Evolutionary conservation across 805 yeast genomes (phyloP).

Genomic region (Hemisphaericaspora nanyangensis): DNA sequence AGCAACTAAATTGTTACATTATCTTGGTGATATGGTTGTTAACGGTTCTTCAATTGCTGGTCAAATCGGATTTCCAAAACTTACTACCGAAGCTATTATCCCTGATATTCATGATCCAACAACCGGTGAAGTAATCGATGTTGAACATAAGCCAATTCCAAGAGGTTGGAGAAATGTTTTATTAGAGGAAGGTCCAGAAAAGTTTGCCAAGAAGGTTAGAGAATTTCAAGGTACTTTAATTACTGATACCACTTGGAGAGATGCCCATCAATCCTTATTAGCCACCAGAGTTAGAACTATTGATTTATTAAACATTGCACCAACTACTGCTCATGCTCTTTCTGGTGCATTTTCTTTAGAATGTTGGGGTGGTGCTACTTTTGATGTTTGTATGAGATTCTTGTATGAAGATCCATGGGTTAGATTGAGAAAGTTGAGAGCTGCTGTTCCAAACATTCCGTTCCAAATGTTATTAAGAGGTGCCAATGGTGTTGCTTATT

Average conservation of each 20-base stretch:
- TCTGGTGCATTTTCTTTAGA: constrained; percentile 91
- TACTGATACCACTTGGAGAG: constrained; percentile 99
- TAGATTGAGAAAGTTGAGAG: constrained; percentile 82
- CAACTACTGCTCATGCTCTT: constrained; percentile 86
- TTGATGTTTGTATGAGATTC: constrained; percentile 98
- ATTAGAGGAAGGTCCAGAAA: constrained; percentile 81
- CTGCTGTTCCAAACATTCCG: constrained; percentile 94
- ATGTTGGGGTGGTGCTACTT: constrained; percentile 99
- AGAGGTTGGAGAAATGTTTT: constrained; percentile 92
- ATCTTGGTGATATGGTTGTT: constrained; percentile 90
- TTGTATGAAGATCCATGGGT: constrained; percentile 99
- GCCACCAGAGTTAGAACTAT: constrained; percentile 97
- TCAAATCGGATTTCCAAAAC: constrained; percentile 88
- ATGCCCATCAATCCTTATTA: constrained; percentile 95
- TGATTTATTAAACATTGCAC: constrained; percentile 88
- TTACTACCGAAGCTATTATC: constrained; percentile 66
- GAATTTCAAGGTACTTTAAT: constrained; percentile 78
- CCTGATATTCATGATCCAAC: constrained; percentile 66
- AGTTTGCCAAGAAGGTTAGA: constrained; percentile 86
- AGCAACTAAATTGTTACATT: constrained; percentile 88
- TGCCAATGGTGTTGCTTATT: constrained; percentile 98
- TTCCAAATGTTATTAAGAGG: constrained; percentile 99
- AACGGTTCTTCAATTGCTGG: constrained; percentile 96
- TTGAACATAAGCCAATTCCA: constrained; percentile 44
- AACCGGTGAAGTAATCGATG: constrained; percentile 59